Evolutionary conservation across 2,329 filamentous ascomycete genomes (phyloP), one percentile per base, ranked within the genome.

Genomic region (Pseudocercospora fijiensis): DNA sequence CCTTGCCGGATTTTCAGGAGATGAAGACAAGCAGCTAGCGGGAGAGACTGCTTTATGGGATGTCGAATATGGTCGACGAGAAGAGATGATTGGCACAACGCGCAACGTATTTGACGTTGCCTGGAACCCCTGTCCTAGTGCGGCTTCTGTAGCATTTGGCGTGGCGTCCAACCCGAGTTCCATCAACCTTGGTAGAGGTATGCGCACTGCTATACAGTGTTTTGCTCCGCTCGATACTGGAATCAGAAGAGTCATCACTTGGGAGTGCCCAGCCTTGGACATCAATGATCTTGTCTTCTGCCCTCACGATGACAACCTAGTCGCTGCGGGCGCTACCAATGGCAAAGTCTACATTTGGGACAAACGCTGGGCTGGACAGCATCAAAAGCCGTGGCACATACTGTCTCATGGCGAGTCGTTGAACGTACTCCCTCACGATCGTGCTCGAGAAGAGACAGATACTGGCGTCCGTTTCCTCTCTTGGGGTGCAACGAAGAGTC

Each of bases 281-380:
- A 86, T 88, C 68, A 88, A 88, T 61, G 85, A 87, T 62, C 77
- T 88, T 0, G 76, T 82, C 0, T 73, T 71, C 61, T 78, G 78
- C 61, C 81, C 81, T 0, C 72, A 80, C 59, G 78, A 83, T 58
- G 76, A 82, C 1, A 79, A 81, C 41, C 77, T 86, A 60, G 76
- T 88, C 11, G 83, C 84, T 7, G 85, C 84, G 11, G 85, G 85
- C 10, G 87, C 85, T 65, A 88, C 86, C 0, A 80, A 87, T 72
- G 84, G 85, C 2, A 77, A 77, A 28, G 83, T 84, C 0, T 88
- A 87, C 72, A 77, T 88, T 4, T 88, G 85, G 85, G 86, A 88
- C 70, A 72, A 78, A 27, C 83, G 86, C 0, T 72, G 63, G 49
- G 69, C 69, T 3, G 65, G 65, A 24, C 75, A 75, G 13, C 77